Evolutionary conservation across 257 asterid genomes (phyloP).

Genomic region (Eucommia ulmoides): DNA sequence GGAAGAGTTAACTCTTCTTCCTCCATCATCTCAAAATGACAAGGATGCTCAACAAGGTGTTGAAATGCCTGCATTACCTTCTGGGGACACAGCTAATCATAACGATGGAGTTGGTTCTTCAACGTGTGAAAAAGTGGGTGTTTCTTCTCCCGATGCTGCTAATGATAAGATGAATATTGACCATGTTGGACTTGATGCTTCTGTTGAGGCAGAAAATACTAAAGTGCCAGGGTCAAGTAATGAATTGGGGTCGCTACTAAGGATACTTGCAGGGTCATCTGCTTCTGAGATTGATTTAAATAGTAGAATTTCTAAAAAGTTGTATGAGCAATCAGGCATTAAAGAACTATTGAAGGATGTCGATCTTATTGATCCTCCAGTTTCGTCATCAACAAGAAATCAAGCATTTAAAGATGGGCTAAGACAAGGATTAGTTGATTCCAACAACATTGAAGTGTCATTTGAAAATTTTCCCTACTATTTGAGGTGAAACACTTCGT

Average conservation of each 20-base stretch:
- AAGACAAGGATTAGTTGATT: conserved; percentile 47
- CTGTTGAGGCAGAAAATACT: conserved; percentile 35
- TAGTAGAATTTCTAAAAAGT: conserved; percentile 39
- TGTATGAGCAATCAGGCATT: conserved; percentile 42
- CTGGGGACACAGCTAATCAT: conserved; percentile 47
- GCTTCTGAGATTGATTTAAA: conserved; percentile 41
- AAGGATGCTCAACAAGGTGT: conserved; percentile 38
- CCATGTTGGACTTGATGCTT: conserved; percentile 11
- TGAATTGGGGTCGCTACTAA: conserved; percentile 46
- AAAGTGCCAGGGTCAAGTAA: conserved; percentile 30
- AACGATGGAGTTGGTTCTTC: conserved; percentile 25
- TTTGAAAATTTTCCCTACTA: conserved; percentile 80
- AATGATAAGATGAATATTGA: conserved; percentile 31
- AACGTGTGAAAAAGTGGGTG: conserved; percentile 29
- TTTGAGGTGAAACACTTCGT: conserved; percentile 75
- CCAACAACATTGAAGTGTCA: conserved; percentile 50
- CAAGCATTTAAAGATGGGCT: conserved; percentile 61
- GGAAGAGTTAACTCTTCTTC: conserved; percentile 44
- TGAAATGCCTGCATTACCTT: conserved; percentile 44
- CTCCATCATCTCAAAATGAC: conserved; percentile 43
- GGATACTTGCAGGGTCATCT: conserved; percentile 35
- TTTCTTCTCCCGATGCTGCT: conserved; percentile 30
- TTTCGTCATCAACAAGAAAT: conserved; percentile 44
- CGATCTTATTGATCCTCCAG: conserved; percentile 28
- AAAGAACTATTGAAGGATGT: conserved; percentile 39